Evolutionary conservation across 2,329 filamentous ascomycete genomes (phyloP).

Genomic region (Monosporascus ibericus): DNA sequence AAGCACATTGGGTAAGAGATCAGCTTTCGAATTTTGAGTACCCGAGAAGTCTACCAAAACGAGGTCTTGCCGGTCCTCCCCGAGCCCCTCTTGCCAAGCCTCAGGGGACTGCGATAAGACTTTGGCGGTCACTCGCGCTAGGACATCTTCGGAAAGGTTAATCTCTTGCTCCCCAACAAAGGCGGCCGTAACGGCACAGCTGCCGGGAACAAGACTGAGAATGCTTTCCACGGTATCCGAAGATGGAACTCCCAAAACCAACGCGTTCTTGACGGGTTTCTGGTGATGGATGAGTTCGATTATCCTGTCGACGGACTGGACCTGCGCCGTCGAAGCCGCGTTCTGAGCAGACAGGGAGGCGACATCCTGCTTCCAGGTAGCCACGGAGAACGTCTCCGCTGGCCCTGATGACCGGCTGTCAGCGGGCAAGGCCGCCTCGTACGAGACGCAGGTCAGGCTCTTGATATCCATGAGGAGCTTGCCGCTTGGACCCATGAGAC

Average conservation of each 20-base stretch:
- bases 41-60: slow-evolving; percentile 6
- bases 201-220: slow-evolving; percentile 1
- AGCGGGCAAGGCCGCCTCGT: slow-evolving; percentile 18
- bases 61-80: slow-evolving; percentile 4
- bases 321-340: neutral
- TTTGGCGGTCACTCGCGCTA: slow-evolving; percentile 4
- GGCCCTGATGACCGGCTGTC: neutral
- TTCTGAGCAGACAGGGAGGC: neutral
- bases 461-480: slow-evolving; percentile 15
- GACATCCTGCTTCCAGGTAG: slow-evolving; percentile 11
- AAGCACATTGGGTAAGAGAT: neutral
- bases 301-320: neutral
- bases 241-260: slow-evolving; percentile 4
- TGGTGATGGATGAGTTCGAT: slow-evolving; percentile 8
- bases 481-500: slow-evolving; percentile 7
- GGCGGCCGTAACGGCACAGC: slow-evolving; percentile 5
- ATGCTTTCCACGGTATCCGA: neutral
- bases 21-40: neutral
- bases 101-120: neutral
- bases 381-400: slow-evolving; percentile 9
- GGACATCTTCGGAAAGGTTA: slow-evolving; percentile 1
- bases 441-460: slow-evolving; percentile 12
- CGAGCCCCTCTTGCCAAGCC: slow-evolving; percentile 2
- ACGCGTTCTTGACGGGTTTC: slow-evolving; percentile 2
- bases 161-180: slow-evolving; percentile 1